Percentiles rank a stretch among this genome's conserved stretches.
Conservation (phyloP, 2,329 filamentous ascomycete genomes). For the Cladosporium austrohemisphaericum region DNA sequence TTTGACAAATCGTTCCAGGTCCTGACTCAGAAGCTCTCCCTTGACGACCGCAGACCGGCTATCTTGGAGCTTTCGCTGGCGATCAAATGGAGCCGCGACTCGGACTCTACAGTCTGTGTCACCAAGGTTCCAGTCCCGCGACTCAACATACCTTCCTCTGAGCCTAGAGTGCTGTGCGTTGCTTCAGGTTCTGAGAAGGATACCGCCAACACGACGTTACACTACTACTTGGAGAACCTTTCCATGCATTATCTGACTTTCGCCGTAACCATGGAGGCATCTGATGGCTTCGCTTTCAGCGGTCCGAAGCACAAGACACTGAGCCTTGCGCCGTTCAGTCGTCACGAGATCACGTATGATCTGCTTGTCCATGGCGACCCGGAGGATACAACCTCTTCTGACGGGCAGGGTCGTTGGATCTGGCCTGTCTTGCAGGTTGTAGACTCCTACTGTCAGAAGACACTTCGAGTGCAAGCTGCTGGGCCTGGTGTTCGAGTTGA, state of each 20-base stretch:
- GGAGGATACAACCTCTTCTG: constrained; percentile 15
- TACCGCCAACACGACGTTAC: constrained; percentile 38
- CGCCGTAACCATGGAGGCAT: constrained; percentile 85
- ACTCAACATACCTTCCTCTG: constrained; percentile 73
- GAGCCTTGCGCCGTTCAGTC: constrained; percentile 77
- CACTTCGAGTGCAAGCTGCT: constrained; percentile 73
- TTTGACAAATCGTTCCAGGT: constrained; percentile 41
- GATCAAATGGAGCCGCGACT: constrained; percentile 70
- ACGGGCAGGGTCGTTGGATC: constrained; percentile 59
- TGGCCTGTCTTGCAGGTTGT: constrained; percentile 71
- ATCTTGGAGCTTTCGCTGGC: constrained; percentile 70
- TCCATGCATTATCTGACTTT: constrained; percentile 95
- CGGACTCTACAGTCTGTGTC: constrained; percentile 40
- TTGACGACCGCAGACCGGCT: constrained; percentile 77
- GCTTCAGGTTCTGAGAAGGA: constrained; percentile 32
- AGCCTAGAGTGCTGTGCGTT: constrained; percentile 72
- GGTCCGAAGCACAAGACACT: constrained; percentile 77
- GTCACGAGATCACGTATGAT: constrained; percentile 69
- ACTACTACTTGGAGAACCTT: constrained; percentile 83
- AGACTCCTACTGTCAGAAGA: constrained; percentile 92
- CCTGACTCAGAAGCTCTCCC: constrained; percentile 67
- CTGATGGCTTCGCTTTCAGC: constrained; percentile 87
- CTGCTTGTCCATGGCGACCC: constrained; percentile 58
- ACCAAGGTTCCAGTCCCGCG: constrained; percentile 73
- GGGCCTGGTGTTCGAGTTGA: constrained; percentile 63